A percentile compares a stretch with the other conserved stretches of the same genome.
These are phyloP conservation scores for Astragalus glycyphyllos DNA, from an alignment of 306 rosid species.

Conservation along the genomic window DNA sequence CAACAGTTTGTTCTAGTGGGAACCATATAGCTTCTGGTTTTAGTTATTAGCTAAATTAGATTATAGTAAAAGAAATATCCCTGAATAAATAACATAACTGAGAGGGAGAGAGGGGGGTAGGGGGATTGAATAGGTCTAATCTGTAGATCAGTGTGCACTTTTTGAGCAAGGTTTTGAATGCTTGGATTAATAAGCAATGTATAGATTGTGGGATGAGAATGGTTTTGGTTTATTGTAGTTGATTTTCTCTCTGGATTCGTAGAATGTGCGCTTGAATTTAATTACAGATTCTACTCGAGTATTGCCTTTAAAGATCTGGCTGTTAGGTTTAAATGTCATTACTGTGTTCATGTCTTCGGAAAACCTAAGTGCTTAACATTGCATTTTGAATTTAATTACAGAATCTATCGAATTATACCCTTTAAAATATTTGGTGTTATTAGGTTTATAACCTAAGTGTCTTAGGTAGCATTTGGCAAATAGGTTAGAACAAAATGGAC, in stretches of 20 bases:
- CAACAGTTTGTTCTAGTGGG: neutral
- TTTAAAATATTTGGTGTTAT: neutral
- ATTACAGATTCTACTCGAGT: neutral
- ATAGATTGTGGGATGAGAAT: neutral
- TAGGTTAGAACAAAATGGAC: neutral
- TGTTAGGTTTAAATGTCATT: neutral
- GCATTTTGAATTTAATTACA: slow-evolving; percentile 3
- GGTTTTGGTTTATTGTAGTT: neutral
- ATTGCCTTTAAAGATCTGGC: neutral
- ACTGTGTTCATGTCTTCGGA: neutral
- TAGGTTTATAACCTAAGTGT: neutral
- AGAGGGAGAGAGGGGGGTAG: neutral
- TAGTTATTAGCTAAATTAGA: slow-evolving; percentile 1
- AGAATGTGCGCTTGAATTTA: slow-evolving; percentile 2
- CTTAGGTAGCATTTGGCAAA: neutral
- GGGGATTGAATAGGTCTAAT: neutral
- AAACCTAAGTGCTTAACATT: neutral
- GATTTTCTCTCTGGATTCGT: neutral
- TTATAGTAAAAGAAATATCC: neutral
- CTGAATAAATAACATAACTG: slow-evolving; percentile 2
- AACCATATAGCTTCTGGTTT: slow-evolving; percentile 4
- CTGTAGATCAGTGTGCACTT: neutral
- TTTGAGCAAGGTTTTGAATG: neutral
- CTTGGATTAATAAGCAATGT: neutral
- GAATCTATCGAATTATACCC: neutral